Percentiles rank a stretch among this genome's conserved stretches.
Conservation (phyloP, 768 basidiomycete genomes). For the Galerina sulciceps region DNA sequence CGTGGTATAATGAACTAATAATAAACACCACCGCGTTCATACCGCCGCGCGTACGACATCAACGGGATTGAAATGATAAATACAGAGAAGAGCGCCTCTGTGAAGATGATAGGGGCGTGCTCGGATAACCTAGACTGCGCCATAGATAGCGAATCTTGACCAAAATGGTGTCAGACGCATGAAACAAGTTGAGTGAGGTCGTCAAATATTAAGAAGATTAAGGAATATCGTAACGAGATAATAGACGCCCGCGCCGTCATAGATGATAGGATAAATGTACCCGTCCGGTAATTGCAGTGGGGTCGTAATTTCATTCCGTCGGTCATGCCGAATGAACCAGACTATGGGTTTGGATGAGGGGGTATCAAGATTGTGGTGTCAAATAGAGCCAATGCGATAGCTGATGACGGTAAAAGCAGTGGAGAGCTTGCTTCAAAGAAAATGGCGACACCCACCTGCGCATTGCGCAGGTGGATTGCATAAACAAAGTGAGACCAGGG, state of each 20-base stretch:
- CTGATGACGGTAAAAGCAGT: not conserved
- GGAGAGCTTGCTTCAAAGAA: not conserved
- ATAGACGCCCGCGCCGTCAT: slow-evolving; percentile 17
- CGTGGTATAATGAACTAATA: slow-evolving; percentile 3
- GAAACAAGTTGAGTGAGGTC: not conserved
- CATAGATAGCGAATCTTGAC: not conserved
- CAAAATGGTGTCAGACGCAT: not conserved
- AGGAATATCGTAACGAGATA: not conserved
- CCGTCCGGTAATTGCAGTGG: not conserved
- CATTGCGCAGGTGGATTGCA: slow-evolving; percentile 1
- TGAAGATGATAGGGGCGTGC: slow-evolving; percentile 12
- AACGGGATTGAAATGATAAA: slow-evolving; percentile 16
- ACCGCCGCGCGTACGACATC: slow-evolving; percentile 16
- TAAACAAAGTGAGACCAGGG: slow-evolving; percentile 9
- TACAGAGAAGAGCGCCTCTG: slow-evolving; percentile 4
- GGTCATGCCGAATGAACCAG: not conserved
- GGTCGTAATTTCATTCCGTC: not conserved
- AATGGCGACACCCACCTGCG: not conserved
- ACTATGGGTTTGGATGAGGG: not conserved
- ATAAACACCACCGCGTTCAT: slow-evolving; percentile 15
- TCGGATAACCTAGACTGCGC: slow-evolving; percentile 7
- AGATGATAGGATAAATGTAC: slow-evolving; percentile 8
- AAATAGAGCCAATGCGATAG: not conserved
- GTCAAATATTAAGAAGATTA: not conserved
- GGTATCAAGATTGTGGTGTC: not conserved